Percentiles rank a stretch among this genome's conserved stretches.
These are phyloP conservation scores for Hypomontagnella submonticulosa DNA, from an alignment of 495 filamentous ascomycete species.

Conservation along the genomic window DNA sequence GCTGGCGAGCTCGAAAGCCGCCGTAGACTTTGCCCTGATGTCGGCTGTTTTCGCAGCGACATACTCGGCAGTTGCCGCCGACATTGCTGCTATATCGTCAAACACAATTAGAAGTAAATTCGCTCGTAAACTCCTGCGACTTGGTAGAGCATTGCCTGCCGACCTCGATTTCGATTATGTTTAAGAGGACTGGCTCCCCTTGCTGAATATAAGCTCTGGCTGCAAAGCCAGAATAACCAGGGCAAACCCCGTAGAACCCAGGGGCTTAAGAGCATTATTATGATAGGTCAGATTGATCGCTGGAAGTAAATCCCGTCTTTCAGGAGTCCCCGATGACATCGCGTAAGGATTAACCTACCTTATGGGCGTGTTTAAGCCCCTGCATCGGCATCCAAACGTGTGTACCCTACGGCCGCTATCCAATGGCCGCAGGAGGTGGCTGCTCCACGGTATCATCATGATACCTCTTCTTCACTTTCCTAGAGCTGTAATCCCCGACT, in stretches of 20 bases:
- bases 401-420: not conserved
- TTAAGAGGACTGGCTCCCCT: not conserved
- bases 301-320: not conserved
- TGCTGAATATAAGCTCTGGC: slow-evolving; percentile 1
- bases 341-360: no score
- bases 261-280: not conserved
- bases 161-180: not conserved
- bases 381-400: not conserved
- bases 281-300: slow-evolving; percentile 12
- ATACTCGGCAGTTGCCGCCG: slow-evolving; percentile 29
- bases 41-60: slow-evolving; percentile 28
- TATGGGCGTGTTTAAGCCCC: not conserved
- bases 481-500: not conserved
- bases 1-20: slow-evolving; percentile 32
- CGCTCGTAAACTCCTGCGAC: not conserved
- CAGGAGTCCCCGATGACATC: not conserved
- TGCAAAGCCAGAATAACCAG: slow-evolving; percentile 4
- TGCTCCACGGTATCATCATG: not conserved
- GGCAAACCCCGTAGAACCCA: not conserved
- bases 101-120: not conserved
- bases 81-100: slow-evolving; percentile 10
- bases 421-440: not conserved
- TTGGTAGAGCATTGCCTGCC: not conserved
- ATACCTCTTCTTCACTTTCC: not conserved
- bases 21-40: slow-evolving; percentile 32